These are phyloP conservation scores for Hyphopichia burtonii DNA, from an alignment of 1,139 yeast species.

Conservation along the genomic window DNA sequence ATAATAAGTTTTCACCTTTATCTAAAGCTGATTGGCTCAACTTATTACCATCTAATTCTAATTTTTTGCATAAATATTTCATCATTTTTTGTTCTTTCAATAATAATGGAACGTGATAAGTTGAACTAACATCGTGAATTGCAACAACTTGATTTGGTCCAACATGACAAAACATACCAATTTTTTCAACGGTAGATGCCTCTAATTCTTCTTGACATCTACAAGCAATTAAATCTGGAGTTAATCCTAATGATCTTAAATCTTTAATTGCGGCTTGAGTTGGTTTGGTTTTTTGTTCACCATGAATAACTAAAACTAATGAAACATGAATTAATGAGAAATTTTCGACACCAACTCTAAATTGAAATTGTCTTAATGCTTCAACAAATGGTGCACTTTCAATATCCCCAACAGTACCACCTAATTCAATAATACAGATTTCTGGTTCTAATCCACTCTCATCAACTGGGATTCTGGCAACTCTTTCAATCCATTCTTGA, in stretches of 20 bases:
- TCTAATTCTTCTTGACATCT: slow-evolving; percentile 88
- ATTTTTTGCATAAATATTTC: slow-evolving; percentile 68
- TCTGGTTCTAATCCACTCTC: slow-evolving; percentile 86
- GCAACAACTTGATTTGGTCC: slow-evolving; percentile 97
- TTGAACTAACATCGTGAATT: slow-evolving; percentile 94
- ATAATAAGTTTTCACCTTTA: slow-evolving; percentile 69
- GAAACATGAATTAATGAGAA: slow-evolving; percentile 97
- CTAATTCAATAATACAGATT: slow-evolving; percentile 93
- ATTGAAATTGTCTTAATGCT: slow-evolving; percentile 97
- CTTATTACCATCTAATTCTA: slow-evolving; percentile 53
- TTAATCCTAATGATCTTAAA: slow-evolving; percentile 88
- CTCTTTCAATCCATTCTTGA: slow-evolving; percentile 98
- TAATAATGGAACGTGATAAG: slow-evolving; percentile 94
- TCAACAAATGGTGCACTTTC: slow-evolving; percentile 99
- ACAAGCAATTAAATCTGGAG: slow-evolving; percentile 97
- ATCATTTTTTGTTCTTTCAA: slow-evolving; percentile 85
- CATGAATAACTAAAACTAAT: slow-evolving; percentile 94
- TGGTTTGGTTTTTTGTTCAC: slow-evolving; percentile 98
- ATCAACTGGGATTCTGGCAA: slow-evolving; percentile 89
- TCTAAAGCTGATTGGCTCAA: slow-evolving; percentile 54
- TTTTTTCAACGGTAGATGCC: slow-evolving; percentile 82
- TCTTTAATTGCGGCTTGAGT: slow-evolving; percentile 99
- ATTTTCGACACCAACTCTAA: slow-evolving; percentile 90
- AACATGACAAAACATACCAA: slow-evolving; percentile 98
- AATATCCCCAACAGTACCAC: slow-evolving; percentile 99